Evolutionary conservation across 768 basidiomycete genomes (phyloP).

Genomic region (Lenzites betulinus): DNA sequence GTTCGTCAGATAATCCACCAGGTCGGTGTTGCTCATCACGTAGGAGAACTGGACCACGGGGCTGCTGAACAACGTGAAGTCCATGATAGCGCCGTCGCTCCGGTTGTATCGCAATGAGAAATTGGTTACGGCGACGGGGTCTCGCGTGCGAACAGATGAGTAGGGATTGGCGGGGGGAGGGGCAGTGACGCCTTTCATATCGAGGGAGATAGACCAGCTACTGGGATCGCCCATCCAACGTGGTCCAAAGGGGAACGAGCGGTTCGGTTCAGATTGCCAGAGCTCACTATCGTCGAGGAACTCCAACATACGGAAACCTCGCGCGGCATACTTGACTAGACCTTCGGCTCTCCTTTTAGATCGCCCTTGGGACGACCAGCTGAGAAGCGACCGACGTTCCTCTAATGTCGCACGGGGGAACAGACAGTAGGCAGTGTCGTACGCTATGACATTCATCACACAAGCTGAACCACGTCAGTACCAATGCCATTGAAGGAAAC

Average conservation of each 20-base stretch:
- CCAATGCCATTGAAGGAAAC: no score
- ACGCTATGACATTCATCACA: conserved; percentile 48
- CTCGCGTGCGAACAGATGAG: not conserved
- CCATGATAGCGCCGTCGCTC: not conserved
- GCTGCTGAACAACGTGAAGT: not conserved
- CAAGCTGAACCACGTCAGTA: no score
- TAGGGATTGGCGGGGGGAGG: not conserved
- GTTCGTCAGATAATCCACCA: not conserved
- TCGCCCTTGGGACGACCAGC: not conserved
- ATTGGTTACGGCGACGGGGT: not conserved
- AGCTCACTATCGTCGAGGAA: conserved; percentile 16
- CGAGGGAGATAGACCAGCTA: not conserved
- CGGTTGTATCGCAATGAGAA: not conserved
- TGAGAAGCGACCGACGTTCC: conserved; percentile 30
- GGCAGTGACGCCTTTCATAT: not conserved
- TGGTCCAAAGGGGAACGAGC: not conserved
- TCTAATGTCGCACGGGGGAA: conserved; percentile 46
- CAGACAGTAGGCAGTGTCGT: conserved; percentile 42
- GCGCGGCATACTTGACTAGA: conserved; percentile 6
- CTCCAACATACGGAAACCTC: conserved; percentile 36
- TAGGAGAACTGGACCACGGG: not conserved
- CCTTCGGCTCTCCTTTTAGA: not conserved
- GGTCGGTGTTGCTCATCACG: not conserved
- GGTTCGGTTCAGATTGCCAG: not conserved
- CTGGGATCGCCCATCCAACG: not conserved